Base-by-base conservation (phyloP, 1,284 basidiomycete species). In the Pascua guehoae region DNA sequence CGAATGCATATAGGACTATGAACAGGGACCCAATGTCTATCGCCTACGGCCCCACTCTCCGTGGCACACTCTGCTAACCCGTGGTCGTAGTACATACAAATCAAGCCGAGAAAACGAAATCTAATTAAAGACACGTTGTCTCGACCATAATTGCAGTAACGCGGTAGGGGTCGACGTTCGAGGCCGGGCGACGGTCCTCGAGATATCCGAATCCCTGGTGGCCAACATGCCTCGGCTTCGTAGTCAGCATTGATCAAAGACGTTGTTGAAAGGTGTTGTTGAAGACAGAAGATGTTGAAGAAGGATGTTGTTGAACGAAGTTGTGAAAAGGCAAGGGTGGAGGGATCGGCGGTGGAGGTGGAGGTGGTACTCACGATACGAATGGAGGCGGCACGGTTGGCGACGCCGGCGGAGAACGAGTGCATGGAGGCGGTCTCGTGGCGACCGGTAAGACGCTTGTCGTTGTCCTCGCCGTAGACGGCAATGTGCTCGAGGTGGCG, bases 361-460 rank as follows among this genome's bases (percentile, higher is more conserved):
- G 44, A 46, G 16, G 8, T 5, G 16, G 18, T 15, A 47, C 46
- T 47, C 46, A 47, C 46, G 51, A 62, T 62, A 58, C 58, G 71
- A 64, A 81, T 91, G 87, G 78, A 94, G 51, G 91, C 92, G 73
- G 93, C 95, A 79, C 95, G 91, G 84, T 98, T 91, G 70, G 95
- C 95, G 61, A 98, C 90, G 79, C 95, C 95, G 59, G 89, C 91
- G 66, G 88, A 90, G 84, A 99, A 99, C 59, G 79, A 77, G 69
- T 88, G 85, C 73, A 98, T 98, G 80, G 95, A 91, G 61, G 89
- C 94, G 49, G 96, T 99, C 85, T 99, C 96, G 76, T 96, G 93
- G 55, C 71, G 74, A 62, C 94, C 93, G 45, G 92, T 95, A 70
- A 97, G 83, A 75, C 93, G 86, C 67, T 91, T 81, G 63, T 97